These are phyloP conservation scores for Colletotrichum australisinense DNA, from an alignment of 2,329 filamentous ascomycete genomes.

Conservation along the genomic window DNA sequence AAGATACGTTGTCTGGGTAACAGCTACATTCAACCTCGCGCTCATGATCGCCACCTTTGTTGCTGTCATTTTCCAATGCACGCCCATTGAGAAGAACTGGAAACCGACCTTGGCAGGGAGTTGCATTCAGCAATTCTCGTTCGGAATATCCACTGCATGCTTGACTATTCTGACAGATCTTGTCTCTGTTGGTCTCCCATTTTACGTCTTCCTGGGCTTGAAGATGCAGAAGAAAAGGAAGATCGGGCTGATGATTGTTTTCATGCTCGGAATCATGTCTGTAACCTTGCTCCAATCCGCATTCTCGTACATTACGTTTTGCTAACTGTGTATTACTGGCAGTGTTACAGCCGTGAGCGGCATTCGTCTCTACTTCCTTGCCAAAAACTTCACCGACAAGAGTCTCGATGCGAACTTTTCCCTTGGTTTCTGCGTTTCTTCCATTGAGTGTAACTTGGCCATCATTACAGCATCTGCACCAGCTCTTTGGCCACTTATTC, in stretches of 20 bases:
- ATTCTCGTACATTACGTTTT: neutral
- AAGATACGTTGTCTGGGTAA: conserved; percentile 41
- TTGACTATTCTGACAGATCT: conserved; percentile 55
- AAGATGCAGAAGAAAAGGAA: conserved; percentile 46
- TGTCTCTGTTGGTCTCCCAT: conserved; percentile 48
- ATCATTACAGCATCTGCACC: conserved; percentile 50
- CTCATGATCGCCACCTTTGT: conserved; percentile 50
- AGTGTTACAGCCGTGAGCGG: neutral
- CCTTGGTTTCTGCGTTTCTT: conserved; percentile 43
- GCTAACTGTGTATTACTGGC: neutral
- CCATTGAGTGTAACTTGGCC: conserved; percentile 50
- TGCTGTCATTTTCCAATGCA: conserved; percentile 53
- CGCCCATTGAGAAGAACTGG: conserved; percentile 49
- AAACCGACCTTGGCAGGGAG: neutral
- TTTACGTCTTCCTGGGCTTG: conserved; percentile 47
- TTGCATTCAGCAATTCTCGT: conserved; percentile 2
- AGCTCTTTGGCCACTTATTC: conserved; percentile 49
- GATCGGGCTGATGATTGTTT: conserved; percentile 47
- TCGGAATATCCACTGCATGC: conserved; percentile 46
- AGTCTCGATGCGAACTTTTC: conserved; percentile 3
- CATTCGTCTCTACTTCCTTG: neutral
- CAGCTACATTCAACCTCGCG: conserved; percentile 41
- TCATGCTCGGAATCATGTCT: conserved; percentile 43
- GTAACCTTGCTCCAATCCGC: neutral
- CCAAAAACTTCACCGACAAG: neutral